A percentile compares a stretch with the other conserved stretches of the same genome.
phyloP scores from a whole-genome alignment of 768 basidiomycete species.

The Candolleomyces efflorescens region DNA sequence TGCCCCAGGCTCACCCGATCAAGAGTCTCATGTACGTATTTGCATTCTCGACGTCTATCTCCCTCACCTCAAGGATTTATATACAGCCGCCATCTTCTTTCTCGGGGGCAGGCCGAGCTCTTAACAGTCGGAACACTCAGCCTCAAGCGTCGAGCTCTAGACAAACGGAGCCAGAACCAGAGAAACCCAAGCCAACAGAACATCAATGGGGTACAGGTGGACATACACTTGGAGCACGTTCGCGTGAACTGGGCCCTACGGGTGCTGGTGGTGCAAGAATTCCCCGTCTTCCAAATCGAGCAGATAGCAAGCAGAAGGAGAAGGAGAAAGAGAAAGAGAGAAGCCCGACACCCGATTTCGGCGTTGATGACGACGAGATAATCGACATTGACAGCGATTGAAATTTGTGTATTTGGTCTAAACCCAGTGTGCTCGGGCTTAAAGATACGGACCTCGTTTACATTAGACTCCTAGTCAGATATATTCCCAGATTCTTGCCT shows the following conservation, averaged over 20 bases:
- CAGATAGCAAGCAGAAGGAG: conserved; percentile 29
- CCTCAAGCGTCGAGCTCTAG: conserved; percentile 27
- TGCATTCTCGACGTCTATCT: background rate
- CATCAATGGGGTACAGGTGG: conserved; percentile 45
- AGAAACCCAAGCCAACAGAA: conserved; percentile 39
- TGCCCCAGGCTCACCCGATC: conserved; percentile 25
- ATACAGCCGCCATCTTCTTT: conserved; percentile 47
- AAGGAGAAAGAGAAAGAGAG: conserved; percentile 40
- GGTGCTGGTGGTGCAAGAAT: conserved; percentile 55
- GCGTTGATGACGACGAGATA: conserved; percentile 81
- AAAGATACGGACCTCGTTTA: background rate
- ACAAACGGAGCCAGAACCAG: conserved; percentile 51
- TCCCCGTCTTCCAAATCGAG: conserved; percentile 39
- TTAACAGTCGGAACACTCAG: conserved; percentile 52
- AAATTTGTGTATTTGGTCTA: background rate
- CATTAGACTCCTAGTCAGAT: background rate
- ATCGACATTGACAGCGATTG: conserved; percentile 70
- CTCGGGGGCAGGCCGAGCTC: conserved; percentile 60
- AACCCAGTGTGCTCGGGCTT: conserved; percentile 10
- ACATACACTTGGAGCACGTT: conserved; percentile 42
- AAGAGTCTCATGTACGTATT: conserved; percentile 25
- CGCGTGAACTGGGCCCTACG: conserved; percentile 37
- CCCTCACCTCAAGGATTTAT: conserved; percentile 4
- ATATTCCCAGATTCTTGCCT: background rate
- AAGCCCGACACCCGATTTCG: conserved; percentile 78